phyloP scores from a whole-genome alignment of 306 rosid genomes.

The Ammopiptanthus mongolicus region DNA sequence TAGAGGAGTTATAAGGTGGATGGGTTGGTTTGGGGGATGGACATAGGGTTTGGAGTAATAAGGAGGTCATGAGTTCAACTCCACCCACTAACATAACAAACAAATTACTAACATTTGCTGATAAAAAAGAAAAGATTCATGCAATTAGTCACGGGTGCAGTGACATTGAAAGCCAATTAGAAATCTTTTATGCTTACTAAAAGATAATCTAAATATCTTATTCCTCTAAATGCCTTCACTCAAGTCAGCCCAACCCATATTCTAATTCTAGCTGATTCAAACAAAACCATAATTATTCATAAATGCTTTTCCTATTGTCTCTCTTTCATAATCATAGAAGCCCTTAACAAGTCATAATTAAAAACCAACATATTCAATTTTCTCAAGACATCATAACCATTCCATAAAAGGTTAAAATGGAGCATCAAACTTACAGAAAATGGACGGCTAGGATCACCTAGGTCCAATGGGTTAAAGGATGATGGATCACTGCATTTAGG shows the following conservation, averaged over 20 bases:
- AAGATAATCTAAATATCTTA: conserved; percentile 3
- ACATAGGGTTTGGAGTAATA: no score
- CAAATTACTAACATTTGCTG: no score
- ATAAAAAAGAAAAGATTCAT: no score
- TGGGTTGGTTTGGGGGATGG: no score
- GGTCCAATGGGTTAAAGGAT: conserved; percentile 25
- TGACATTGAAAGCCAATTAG: not conserved
- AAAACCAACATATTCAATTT: not conserved
- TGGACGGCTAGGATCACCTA: conserved; percentile 35
- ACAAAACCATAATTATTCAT: not conserved
- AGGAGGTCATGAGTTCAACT: no score
- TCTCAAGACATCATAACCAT: not conserved
- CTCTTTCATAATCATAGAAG: not conserved
- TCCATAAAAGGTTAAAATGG: not conserved
- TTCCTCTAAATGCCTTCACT: not conserved
- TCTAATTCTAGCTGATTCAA: conserved; percentile 12
- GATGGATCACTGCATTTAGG: conserved; percentile 27
- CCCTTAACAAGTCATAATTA: not conserved
- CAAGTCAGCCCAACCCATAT: conserved; percentile 27
- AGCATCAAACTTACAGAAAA: conserved; percentile 51
- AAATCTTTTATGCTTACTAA: not conserved
- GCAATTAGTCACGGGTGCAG: not conserved
- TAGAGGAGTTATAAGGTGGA: no score
- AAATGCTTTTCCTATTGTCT: not conserved
- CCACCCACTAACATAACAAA: no score